Base-by-base conservation (phyloP, 2,329 filamentous ascomycete genomes). In the Talaromyces sp. region DNA sequence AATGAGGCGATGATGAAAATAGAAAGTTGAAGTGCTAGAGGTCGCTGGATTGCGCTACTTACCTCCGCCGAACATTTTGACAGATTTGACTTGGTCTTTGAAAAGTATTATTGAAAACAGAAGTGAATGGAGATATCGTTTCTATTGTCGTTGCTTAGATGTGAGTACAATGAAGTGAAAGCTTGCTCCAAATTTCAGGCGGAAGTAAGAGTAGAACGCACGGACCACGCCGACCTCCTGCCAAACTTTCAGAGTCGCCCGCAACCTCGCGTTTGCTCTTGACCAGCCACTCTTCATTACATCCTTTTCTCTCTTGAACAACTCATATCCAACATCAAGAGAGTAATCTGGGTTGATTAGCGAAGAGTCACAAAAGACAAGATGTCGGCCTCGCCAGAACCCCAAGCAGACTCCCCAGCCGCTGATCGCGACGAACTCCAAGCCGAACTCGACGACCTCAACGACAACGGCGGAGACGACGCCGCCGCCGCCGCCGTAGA, bases 381-480 rank as follows among this genome's bases (percentile, higher is more conserved):
- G 19, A 80, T 80, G 78, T 79, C 78, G 34, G 76, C 74, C 36
- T 78, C 77, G 40, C 77, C 77, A 10, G 77, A 78, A 60, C 68
- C 68, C 34, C 71, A 72, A 27, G 63, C 69, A 34, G 69, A 60
- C 43, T 69, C 71, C 10, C 69, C 70, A 19, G 70, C 68, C 29
- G 68, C 67, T 29, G 71, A 72, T 11, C 70, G 58, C 31, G 66
- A 65, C 31, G 59, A 67, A 54, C 34, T 72, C 25, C 68, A 72
- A 22, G 69, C 72, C 34, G 73, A 72, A 54, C 56, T 69, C 53
- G 71, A 67, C 34, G 25, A 66, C 53, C 64, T 66, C 59, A 66
- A 66, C 63, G 67, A 45, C 60, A 67, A 58, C 11, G 2, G 69
- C 70, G 13, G 66, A 65, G 25, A 66, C 59, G 36, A 31, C 22